These are phyloP conservation scores for Boletus sp. DNA, from an alignment of 768 basidiomycete species.

Conservation along the genomic window DNA sequence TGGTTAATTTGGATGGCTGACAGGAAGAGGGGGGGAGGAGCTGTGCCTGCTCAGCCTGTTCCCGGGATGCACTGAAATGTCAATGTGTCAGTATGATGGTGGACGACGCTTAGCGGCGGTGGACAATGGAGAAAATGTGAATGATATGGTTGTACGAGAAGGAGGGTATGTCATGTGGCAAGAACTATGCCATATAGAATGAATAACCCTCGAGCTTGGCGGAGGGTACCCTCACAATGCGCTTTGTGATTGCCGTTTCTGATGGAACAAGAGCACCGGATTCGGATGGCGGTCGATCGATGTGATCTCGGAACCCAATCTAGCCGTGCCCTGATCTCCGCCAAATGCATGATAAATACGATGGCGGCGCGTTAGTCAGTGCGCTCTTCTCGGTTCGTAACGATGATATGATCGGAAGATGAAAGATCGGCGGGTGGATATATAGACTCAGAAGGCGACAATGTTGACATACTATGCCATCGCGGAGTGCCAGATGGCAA, in stretches of 20 bases:
- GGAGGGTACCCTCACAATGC: slow-evolving; percentile 9
- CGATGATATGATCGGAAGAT: background rate
- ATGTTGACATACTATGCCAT: slow-evolving; percentile 26
- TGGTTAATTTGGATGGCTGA: background rate
- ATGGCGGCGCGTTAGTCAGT: no score
- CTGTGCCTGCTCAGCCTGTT: background rate
- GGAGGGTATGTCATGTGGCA: slow-evolving; percentile 3
- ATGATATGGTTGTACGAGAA: background rate
- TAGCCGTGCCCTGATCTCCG: slow-evolving; percentile 11
- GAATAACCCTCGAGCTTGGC: background rate
- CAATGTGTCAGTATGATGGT: background rate
- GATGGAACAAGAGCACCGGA: slow-evolving; percentile 27
- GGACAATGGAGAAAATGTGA: slow-evolving; percentile 9
- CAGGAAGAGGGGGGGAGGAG: background rate
- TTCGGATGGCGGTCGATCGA: background rate
- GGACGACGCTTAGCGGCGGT: background rate
- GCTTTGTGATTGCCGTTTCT: slow-evolving; percentile 19
- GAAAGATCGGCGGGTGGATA: slow-evolving; percentile 16
- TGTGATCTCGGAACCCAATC: slow-evolving; percentile 18
- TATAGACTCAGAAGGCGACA: no score
- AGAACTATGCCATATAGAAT: background rate
- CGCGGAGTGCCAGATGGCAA: slow-evolving; percentile 20
- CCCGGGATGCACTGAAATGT: background rate
- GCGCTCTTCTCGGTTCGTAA: background rate
- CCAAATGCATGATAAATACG: background rate